Evolutionary conservation across 768 basidiomycete genomes (phyloP).

Genomic region (Xerocomellus amylosporus): DNA sequence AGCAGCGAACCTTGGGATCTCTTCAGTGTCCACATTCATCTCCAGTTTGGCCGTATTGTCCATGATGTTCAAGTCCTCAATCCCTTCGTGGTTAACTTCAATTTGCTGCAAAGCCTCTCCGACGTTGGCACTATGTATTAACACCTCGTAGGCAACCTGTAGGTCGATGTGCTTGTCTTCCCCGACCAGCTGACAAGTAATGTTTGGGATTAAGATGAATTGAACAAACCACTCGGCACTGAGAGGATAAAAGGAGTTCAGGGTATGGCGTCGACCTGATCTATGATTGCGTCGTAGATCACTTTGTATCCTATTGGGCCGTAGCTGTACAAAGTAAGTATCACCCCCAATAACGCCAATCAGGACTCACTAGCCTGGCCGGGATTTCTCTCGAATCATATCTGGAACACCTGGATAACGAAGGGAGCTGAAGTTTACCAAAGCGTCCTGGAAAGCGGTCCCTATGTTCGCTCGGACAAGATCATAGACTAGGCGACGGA

Average conservation of each 20-base stretch:
- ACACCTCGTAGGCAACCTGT: background rate
- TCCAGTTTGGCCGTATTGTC: too few relatives aligned
- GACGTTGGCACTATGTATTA: background rate
- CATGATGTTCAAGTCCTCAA: too few relatives aligned
- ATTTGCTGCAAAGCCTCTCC: background rate
- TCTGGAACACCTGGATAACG: too few relatives aligned
- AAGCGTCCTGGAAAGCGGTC: background rate
- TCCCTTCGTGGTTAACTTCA: background rate
- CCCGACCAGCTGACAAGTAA: background rate
- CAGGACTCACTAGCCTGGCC: too few relatives aligned
- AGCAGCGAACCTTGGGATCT: too few relatives aligned
- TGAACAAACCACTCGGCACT: background rate
- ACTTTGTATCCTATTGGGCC: background rate
- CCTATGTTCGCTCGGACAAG: background rate
- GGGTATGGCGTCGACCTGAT: background rate
- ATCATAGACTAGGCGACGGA: background rate
- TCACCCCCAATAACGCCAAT: too few relatives aligned
- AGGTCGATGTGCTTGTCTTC: background rate
- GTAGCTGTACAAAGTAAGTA: background rate
- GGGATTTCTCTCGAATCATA: too few relatives aligned
- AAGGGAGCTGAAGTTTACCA: background rate
- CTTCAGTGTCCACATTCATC: background rate
- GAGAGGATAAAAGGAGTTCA: background rate
- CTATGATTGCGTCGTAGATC: background rate
- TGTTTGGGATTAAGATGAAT: background rate